Base-by-base conservation (phyloP, 2,329 filamentous ascomycete genomes). In the Pseudogymnoascus verrucosus region DNA sequence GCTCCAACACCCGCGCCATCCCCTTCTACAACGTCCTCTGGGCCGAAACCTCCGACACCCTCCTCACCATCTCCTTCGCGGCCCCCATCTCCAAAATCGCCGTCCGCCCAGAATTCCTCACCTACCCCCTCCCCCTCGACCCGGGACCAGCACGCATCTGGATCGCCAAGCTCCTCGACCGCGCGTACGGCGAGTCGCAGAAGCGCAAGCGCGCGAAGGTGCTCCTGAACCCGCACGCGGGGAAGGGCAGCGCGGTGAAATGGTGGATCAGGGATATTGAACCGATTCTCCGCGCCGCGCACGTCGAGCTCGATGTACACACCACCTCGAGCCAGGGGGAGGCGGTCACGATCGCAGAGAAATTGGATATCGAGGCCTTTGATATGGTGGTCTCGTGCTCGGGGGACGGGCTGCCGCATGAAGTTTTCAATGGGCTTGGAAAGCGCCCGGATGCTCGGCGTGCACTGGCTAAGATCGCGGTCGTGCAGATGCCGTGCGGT, bases 341-440 rank as follows among this genome's bases (percentile, higher is more conserved):
- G 76, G 95, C 90, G 0, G 80, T 88, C 1, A 88, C 91, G 19
- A 87, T 98, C 65, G 87, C 86, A 10, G 82, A 89, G 72, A 81
- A 86, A 44, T 76, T 96, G 60, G 90, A 97, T 71, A 82, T 95
- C 28, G 84, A 92, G 59, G 84, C 82, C 1, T 96, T 87, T 75
- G 95, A 99, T 76, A 88, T 92, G 7, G 83, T 98, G 12, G 86
- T 93, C 26, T 90, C 91, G 66, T 95, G 91, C 73, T 97, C 93
- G 0, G 95, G 95, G 4, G 95, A 99, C 70, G 95, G 95, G 8
- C 81, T 96, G 40, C 89, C 91, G 0, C 89, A 96, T 73, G 95
- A 99, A 76, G 89, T 96, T 7, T 96, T 97, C 79, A 98, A 99
- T 73, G 95, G 95, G 0, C 78, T 99, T 34, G 92, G 85, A 12